phyloP scores from a whole-genome alignment of 1,284 basidiomycete species.

The Gomphus sp. region DNA sequence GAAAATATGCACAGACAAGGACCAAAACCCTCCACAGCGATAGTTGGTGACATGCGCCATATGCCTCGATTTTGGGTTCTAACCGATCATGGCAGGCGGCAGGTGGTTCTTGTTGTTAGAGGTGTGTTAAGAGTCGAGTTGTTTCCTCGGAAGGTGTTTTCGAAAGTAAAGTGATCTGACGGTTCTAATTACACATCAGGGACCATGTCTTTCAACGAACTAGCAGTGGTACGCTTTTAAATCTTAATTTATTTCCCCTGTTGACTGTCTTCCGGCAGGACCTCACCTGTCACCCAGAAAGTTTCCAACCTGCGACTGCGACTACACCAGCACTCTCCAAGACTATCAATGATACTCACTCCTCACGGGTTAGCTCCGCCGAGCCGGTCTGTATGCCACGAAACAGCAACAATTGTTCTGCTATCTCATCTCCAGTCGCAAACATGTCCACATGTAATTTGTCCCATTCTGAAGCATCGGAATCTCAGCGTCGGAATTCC shows the following conservation, averaged over 20 bases:
- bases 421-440: neutral
- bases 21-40: slow-evolving; percentile 25
- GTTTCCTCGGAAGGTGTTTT: neutral
- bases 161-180: neutral
- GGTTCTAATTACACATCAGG: slow-evolving; percentile 26
- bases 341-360: neutral
- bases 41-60: slow-evolving; percentile 56
- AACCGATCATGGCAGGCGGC: slow-evolving; percentile 59
- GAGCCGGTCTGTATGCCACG: neutral
- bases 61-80: slow-evolving; percentile 79
- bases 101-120: slow-evolving; percentile 67
- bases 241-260: neutral
- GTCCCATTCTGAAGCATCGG: neutral
- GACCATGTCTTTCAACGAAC: slow-evolving; percentile 77
- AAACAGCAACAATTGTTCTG: neutral
- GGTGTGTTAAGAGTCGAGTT: slow-evolving; percentile 25
- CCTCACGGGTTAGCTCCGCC: neutral
- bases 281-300: slow-evolving; percentile 64
- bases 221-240: slow-evolving; percentile 41
- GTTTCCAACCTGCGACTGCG: slow-evolving; percentile 45
- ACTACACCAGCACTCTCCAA: slow-evolving; percentile 22
- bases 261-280: slow-evolving; percentile 26
- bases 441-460: neutral
- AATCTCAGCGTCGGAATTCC: neutral
- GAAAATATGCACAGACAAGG: neutral